phyloP scores from a whole-genome alignment of 805 yeast genomes.

The Wickerhamomyces bisporus region DNA sequence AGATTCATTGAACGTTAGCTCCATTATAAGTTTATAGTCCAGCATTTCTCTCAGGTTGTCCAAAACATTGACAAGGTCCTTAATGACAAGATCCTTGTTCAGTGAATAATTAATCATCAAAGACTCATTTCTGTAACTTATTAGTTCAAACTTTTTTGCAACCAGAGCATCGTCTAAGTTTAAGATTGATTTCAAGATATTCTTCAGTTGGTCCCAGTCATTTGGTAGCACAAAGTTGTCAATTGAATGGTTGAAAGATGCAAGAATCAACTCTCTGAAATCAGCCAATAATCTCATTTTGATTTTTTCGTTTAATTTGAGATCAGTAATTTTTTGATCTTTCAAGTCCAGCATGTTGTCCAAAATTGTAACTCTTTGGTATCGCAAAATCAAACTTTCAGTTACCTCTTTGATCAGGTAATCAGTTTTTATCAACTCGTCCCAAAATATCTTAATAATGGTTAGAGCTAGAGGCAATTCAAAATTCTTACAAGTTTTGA shows the following conservation, averaged over 20 bases:
- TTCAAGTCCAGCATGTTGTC: constrained; percentile 31
- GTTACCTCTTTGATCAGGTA: constrained; percentile 60
- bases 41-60: constrained; percentile 30
- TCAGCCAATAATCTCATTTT: constrained; percentile 23
- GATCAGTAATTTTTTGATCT: constrained; percentile 31
- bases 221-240: constrained; percentile 62
- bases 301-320: constrained; percentile 28
- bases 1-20: constrained; percentile 21
- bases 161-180: constrained; percentile 28
- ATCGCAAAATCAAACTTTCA: constrained; percentile 50
- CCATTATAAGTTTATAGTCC: constrained; percentile 27
- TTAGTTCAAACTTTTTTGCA: constrained; percentile 49
- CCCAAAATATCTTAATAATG: constrained; percentile 67
- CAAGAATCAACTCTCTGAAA: constrained; percentile 24
- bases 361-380: constrained; percentile 30
- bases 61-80: constrained; percentile 30
- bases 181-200: constrained; percentile 38
- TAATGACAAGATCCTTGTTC: constrained; percentile 15
- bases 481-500: constrained; percentile 36
- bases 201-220: constrained; percentile 53
- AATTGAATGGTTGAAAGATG: constrained; percentile 28
- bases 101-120: constrained; percentile 45
- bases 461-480: constrained; percentile 45
- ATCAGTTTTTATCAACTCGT: constrained; percentile 50
- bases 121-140: constrained; percentile 67